Base-by-base conservation (phyloP, 257 asterid genomes). In the Plantago elongata region DNA sequence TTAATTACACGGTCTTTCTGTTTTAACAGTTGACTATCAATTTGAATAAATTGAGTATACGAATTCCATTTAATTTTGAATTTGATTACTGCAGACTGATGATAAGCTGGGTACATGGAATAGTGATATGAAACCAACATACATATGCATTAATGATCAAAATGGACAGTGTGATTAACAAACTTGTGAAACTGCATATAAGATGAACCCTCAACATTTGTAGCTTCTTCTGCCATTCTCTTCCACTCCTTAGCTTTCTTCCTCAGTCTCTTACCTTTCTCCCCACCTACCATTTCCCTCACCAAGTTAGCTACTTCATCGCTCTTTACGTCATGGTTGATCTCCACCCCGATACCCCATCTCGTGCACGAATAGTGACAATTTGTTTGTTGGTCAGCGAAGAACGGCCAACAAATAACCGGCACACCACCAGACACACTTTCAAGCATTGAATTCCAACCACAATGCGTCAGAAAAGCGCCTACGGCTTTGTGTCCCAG, bases 391-490 rank as follows among this genome's bases (percentile, higher is more conserved):
- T 57, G 62, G 29, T 57, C 48, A 16, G 62, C 62, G 27, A 57
- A 57, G n/a, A 57, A 57, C 2, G 62, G 62, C 62, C 62, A 57
- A 57, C 62, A 57, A 38, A 57, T 57, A 13, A 57, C 44, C 13
- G 62, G 62, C 47, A 57, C 61, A 34, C 62, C 47, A 38, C 44
- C 44, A 11, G 47, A 37, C 43, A 57, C 44, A 7, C 62, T 57
- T 57, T 57, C 62, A 3, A 18, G 13, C 43, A 37, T 57, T 12
- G 62, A 57, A 44, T 57, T 57, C 62, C 62, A 57, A n/a, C 62
- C 62, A 57, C 62, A 57, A 10, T 57, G 62, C 18, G 62, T 57
- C n/a, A 57, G 38, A 57, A 57, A 57, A 8, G 45, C 48, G 27
- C 62, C 62, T 2, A 38, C 47, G 13, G 62, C 10, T 29, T 14